Conservation (phyloP, 73 alveolate species). For the Blepharisma stoltei region DNA sequence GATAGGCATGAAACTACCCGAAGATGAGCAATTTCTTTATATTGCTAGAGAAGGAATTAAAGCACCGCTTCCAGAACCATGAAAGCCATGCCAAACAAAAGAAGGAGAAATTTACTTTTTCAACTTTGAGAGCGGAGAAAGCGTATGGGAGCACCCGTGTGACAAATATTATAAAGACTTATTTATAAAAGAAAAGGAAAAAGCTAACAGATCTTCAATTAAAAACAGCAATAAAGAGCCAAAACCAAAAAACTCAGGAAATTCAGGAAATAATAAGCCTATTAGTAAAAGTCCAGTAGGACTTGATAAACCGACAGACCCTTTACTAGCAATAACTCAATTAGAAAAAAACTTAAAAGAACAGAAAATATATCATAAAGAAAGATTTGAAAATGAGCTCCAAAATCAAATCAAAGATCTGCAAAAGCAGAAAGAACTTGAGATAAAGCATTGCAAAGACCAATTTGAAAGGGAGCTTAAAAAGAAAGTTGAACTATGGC, state of each 20-base stretch:
- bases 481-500: not conserved
- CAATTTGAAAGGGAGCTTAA: conserved; percentile 19
- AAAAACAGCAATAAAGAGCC: conserved; percentile 16
- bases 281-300: conserved; percentile 12
- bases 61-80: conserved; percentile 59
- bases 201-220: not conserved
- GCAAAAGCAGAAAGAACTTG: not conserved
- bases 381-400: conserved; percentile 18
- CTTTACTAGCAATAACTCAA: not conserved
- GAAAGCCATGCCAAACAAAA: conserved; percentile 62
- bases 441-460: not conserved
- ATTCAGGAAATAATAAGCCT: not conserved
- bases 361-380: not conserved
- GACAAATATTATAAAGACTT: conserved; percentile 41
- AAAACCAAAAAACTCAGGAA: not conserved
- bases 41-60: conserved; percentile 57
- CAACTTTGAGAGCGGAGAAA: conserved; percentile 38
- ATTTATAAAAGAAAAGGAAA: conserved; percentile 33
- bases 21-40: conserved; percentile 50
- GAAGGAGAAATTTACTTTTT: conserved; percentile 53
- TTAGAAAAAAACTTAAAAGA: conserved; percentile 25
- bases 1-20: conserved; percentile 43
- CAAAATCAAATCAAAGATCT: not conserved
- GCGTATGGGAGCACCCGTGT: conserved; percentile 52
- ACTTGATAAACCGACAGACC: not conserved